Percentiles rank a stretch among this genome's conserved stretches.
Conservation (phyloP, 441 rosid genomes). For the Geranium incanum region DNA sequence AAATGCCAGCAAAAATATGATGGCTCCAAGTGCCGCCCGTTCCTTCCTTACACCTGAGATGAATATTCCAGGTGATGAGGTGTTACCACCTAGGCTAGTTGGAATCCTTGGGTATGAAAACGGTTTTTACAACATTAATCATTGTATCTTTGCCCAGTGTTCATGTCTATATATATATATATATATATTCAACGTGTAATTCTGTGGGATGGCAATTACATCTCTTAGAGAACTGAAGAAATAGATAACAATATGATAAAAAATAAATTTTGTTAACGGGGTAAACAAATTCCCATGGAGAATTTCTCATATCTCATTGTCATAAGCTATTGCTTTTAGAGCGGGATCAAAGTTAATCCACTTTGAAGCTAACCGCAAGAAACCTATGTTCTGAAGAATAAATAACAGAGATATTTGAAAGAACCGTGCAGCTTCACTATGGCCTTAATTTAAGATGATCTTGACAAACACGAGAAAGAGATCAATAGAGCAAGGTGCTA, state of each 20-base stretch:
- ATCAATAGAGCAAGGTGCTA: not conserved
- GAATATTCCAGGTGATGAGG: slow-evolving; percentile 3
- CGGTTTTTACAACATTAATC: not conserved
- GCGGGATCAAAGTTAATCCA: not conserved
- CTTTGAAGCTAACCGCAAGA: not conserved
- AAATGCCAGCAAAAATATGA: slow-evolving; percentile 78
- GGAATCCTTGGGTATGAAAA: not conserved
- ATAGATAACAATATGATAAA: not conserved
- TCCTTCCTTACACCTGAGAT: slow-evolving; percentile 79
- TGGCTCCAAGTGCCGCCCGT: slow-evolving; percentile 87
- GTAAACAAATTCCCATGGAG: not conserved
- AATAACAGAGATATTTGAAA: not conserved
- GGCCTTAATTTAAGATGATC: not conserved
- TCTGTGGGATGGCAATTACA: not conserved
- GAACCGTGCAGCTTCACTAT: not conserved
- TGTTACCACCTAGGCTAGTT: not conserved
- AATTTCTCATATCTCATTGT: not conserved
- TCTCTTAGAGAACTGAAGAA: not conserved
- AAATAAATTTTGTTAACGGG: not conserved
- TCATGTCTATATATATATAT: not conserved
- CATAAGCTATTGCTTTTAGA: not conserved
- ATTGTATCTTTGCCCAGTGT: not conserved
- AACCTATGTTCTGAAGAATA: not conserved
- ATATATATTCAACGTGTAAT: not conserved
- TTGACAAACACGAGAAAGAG: not conserved